Evolutionary conservation across 2,329 filamentous ascomycete genomes (phyloP), one percentile per base, ranked within the genome.

Genomic region (Ceratocystis cacaofunesta): DNA sequence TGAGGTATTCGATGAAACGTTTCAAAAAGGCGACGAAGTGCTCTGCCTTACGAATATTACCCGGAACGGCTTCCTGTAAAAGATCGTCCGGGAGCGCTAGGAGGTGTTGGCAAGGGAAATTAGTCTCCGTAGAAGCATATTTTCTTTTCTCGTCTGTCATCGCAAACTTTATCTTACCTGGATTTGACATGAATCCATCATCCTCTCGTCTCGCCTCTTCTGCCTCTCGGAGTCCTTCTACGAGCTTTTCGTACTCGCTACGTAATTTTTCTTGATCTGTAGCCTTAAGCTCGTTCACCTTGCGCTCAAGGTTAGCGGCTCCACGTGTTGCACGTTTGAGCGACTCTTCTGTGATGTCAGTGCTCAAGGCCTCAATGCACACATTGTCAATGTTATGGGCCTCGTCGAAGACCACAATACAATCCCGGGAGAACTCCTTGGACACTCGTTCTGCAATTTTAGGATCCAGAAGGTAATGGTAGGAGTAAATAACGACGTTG

Each of bases 331-430:
- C 94, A 76, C 90, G 95, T 25, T 92, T 85, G 64, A 99, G 75
- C 0, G 92, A 96, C 70, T 97, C 94, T 73, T 99, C 92, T 0
- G 92, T 97, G 66, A 99, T 84, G 71, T 99, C 94, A 52, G 96
- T 97, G 72, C 94, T 99, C 12, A 97, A 78, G 1, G 94, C 92
- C 73, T 99, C 94, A 70, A 99, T 99, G 74, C 95, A 99, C 67
- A 99, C 94, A 73, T 99, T 99, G 80, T 99, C 94, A 70, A 99
- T 99, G 72, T 99, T 99, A 78, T 99, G 94, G 15, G 94, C 94
- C 75, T 99, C 94, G 72, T 99, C 94, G 69, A 99, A 99, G 2
- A 99, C 94, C 22, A 99, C 90, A 63, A 99, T 99, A 74, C 92
- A 96, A 74, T 99, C 95, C 71, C 96, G 96, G 0, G 94, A 96